A percentile compares a stretch with the other conserved stretches of the same genome.
Evolutionary conservation across 306 rosid genomes (phyloP).

Genomic region (Senna tora): DNA sequence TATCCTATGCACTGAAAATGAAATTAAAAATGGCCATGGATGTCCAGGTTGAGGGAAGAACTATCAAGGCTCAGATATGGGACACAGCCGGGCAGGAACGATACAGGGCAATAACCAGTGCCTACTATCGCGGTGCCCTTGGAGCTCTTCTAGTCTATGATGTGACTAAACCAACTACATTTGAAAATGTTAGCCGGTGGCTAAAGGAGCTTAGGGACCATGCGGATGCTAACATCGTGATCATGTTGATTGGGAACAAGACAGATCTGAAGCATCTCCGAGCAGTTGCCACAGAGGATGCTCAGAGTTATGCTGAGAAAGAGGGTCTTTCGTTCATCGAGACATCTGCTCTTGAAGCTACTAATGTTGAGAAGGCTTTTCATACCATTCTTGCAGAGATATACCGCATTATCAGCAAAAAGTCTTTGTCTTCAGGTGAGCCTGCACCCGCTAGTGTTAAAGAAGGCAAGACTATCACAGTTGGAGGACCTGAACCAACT

Average conservation of each 20-base stretch:
- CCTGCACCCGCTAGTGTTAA: conserved; percentile 56
- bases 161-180: conserved; percentile 79
- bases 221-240: conserved; percentile 86
- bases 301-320: conserved; percentile 80
- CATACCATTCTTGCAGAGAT: conserved; percentile 82
- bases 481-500: conserved; percentile 58
- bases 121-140: conserved; percentile 93
- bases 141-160: conserved; percentile 93
- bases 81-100: conserved; percentile 99
- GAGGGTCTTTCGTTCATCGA: conserved; percentile 92
- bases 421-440: conserved; percentile 63
- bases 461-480: conserved; percentile 73
- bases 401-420: conserved; percentile 86
- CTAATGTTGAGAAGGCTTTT: conserved; percentile 89
- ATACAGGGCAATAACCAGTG: conserved; percentile 90
- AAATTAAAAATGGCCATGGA: background rate
- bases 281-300: conserved; percentile 88
- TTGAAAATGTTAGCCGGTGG: conserved; percentile 89
- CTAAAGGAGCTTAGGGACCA: conserved; percentile 96
- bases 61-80: conserved; percentile 95
- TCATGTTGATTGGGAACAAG: conserved; percentile 91
- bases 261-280: conserved; percentile 91
- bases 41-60: conserved; percentile 87
- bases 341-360: conserved; percentile 89
- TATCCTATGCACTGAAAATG: background rate